Base-by-base conservation (phyloP, 2,329 filamentous ascomycete species). In the Aureobasidium sp. region DNA sequence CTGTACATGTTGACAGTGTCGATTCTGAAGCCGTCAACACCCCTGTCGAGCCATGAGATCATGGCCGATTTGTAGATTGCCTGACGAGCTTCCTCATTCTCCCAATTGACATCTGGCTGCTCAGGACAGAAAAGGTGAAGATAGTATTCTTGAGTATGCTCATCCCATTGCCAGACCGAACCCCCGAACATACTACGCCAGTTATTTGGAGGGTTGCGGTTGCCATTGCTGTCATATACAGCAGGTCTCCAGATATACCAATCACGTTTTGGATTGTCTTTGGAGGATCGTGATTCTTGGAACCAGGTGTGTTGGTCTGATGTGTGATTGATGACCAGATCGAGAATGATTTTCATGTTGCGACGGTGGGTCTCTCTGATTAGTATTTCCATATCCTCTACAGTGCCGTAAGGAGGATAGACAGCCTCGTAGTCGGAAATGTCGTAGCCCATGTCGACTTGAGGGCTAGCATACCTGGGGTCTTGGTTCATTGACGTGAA, bases 31-130 rank as follows among this genome's bases (percentile, higher is more conserved):
- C 76, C 76, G 56, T 76, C 75, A 0, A 89, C 85, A 2, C 89
- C 89, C 27, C 83, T 83, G 48, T 88, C 77, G 0, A 93, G 82
- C 90, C 90, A 94, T 71, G 91, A 93, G 2, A 55, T 62, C 68
- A 70, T 69, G 6, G 56, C 56, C 5, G 82, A 81, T 41, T 86
- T 79, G 70, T 90, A 88, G 17, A 93, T 87, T 1, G 88, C 88
- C 50, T 82, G 76, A 12, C 89, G 81, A 0, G 87, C 82, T n/a
- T 82, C 83, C 0, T 80, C 79, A 62, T 88, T 89, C 69, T 93
- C 89, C 89, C 89, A 94, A 74, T 94, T 94, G 17, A 94, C 79
- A 67, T 94, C 90, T 0, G 90, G 89, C 71, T 93, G 89, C 67
- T 91, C 86, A 6, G 82, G 82, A 9, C 87, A 86, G 72, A 90